Evolutionary conservation across 2,329 filamentous ascomycete species (phyloP), one percentile per base, ranked within the genome.

Genomic region (Fusarium sulawesiense): DNA sequence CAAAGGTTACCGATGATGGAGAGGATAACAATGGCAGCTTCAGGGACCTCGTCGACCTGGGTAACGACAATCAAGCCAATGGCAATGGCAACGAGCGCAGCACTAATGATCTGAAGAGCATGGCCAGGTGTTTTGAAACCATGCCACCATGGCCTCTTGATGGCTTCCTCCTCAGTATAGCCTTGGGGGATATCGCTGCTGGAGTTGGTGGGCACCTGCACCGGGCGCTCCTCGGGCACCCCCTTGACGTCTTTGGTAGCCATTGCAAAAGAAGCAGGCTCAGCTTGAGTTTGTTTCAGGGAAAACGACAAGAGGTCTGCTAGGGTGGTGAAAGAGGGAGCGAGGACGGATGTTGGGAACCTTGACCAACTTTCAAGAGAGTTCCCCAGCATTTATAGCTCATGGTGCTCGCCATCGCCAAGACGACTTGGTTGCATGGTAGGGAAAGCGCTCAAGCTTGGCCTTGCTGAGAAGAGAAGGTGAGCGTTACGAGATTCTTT

Each of bases 1-100:
- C 85, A 87, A 6, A 86, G 78, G 13, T 77, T 77, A 30, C 85
- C 85, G 2, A 83, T 84, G 59, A 87, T 86, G 8, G 76, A 80
- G n/a, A 85, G 73, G 48, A 87, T 9, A 12, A 40, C 73, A 2
- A 78, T 78, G 3, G 77, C 76, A 2, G 78, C 83, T 3, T 82
- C 80, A 7, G 79, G 76, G 0, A 87, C 78, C 2, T 81, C 66
- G 0, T 81, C 78, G 11, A 83, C 82, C 7, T 78, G 78, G 0
- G 80, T 77, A 12, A 81, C 81, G 4, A 87, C 80, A 9, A 78
- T 77, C 54, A 87, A 58, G 41, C 85, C 85, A 41, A 87, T 86
- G 12, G 75, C 82, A 30, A 87, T 83, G 32, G 83, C 85, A n/a
- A 85, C 37, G 2, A 81, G 54, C 14, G 85, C 85, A 2, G 84